Evolutionary conservation across 192 early-diverging fungal genomes (phyloP).

Genomic region (Backusella australiensis): DNA sequence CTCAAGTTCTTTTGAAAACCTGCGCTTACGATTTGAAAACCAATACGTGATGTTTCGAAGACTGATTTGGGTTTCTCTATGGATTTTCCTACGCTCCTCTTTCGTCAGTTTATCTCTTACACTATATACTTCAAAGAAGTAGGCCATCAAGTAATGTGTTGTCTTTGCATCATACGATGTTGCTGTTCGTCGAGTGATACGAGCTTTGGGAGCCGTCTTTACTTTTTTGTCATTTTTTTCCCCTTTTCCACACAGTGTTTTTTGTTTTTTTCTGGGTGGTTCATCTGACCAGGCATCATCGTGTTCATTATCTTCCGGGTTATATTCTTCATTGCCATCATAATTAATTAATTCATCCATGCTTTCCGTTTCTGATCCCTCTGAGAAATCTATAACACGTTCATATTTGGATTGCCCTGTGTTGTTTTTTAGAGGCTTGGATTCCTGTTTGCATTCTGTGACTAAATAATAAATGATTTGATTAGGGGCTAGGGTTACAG

Average conservation of each 20-base stretch:
- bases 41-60: conserved; percentile 36
- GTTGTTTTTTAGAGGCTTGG: neutral
- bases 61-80: conserved; percentile 16
- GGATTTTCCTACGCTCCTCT: conserved; percentile 16
- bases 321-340: neutral
- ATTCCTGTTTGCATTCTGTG: neutral
- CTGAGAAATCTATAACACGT: neutral
- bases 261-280: neutral
- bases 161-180: conserved; percentile 28
- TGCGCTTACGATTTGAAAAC: conserved; percentile 38
- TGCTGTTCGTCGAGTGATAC: conserved; percentile 14
- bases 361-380: neutral
- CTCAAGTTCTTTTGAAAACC: conserved; percentile 15
- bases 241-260: neutral
- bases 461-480: neutral
- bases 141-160: conserved; percentile 19
- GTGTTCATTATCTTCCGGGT: neutral
- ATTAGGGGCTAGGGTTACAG: neutral
- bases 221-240: neutral
- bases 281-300: neutral
- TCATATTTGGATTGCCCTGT: neutral
- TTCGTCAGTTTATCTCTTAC: conserved; percentile 29
- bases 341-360: neutral
- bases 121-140: conserved; percentile 31
- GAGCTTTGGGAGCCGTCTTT: neutral